Conservation (phyloP, 306 rosid genomes). For the Cicer pinnatifidum region DNA sequence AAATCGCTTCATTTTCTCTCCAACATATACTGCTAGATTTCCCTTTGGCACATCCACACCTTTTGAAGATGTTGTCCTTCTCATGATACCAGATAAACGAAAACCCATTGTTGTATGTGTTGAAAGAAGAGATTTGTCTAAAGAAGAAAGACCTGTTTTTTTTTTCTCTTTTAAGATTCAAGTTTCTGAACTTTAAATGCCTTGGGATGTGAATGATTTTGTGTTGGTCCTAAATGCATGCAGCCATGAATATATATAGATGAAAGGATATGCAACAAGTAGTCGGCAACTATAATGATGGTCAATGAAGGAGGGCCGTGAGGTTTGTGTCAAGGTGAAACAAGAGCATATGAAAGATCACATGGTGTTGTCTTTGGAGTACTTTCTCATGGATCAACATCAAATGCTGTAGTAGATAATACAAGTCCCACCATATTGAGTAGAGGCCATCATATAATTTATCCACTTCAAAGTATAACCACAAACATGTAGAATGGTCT, state of each 20-base stretch:
- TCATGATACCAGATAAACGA: conserved; percentile 40
- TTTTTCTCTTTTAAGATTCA: neutral
- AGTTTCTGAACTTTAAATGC: conserved; percentile 1
- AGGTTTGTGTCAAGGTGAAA: conserved; percentile 10
- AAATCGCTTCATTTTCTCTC: no score
- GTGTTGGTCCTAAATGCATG: conserved; percentile 34
- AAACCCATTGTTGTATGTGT: conserved; percentile 39
- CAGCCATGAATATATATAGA: conserved; percentile 41
- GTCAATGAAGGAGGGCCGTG: neutral
- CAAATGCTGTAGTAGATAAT: neutral
- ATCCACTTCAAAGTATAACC: neutral
- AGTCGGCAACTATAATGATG: neutral
- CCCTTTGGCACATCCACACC: conserved; percentile 53
- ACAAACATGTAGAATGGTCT: neutral
- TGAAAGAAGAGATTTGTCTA: neutral
- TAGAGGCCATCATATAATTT: neutral
- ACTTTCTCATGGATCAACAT: conserved; percentile 7
- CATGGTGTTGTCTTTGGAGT: conserved; percentile 45
- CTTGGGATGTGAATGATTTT: conserved; percentile 14
- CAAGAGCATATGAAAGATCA: conserved; percentile 41
- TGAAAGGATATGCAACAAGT: conserved; percentile 6
- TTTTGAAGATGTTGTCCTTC: conserved; percentile 41
- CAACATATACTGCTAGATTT: conserved; percentile 2
- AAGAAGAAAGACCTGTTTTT: neutral
- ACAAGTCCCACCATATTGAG: neutral